Conservation (phyloP, 2,329 filamentous ascomycete species). For the Aureobasidium sp. region DNA sequence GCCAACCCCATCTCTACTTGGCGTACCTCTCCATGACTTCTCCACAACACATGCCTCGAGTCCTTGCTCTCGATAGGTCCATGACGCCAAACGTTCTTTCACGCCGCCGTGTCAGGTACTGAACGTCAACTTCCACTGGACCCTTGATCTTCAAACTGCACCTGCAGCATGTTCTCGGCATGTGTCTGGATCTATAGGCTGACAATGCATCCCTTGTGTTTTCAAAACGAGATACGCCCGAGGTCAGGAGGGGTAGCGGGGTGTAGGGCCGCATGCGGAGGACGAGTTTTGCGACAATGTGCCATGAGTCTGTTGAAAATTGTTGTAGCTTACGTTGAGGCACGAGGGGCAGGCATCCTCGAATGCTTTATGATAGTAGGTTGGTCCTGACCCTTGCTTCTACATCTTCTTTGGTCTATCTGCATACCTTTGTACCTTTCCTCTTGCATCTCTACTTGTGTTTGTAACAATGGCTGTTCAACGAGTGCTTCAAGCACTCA, state of each 20-base stretch:
- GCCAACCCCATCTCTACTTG: not conserved
- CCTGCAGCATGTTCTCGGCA: slow-evolving; percentile 8
- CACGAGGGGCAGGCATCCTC: not conserved
- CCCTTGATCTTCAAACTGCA: slow-evolving; percentile 8
- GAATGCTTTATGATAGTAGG: slow-evolving; percentile 6
- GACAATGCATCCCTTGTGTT: not conserved
- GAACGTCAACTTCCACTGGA: not conserved
- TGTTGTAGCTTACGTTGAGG: slow-evolving; percentile 10
- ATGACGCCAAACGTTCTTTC: slow-evolving; percentile 3
- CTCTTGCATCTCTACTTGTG: not conserved
- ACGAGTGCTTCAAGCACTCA: slow-evolving; percentile 19
- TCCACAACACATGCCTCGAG: slow-evolving; percentile 12
- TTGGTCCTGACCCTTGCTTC: not conserved
- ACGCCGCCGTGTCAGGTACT: slow-evolving; percentile 10
- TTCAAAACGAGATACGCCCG: not conserved
- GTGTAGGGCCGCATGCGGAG: slow-evolving; percentile 4
- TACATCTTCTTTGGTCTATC: not conserved
- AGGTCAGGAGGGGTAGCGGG: slow-evolving; percentile 16
- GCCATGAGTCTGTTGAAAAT: slow-evolving; percentile 4
- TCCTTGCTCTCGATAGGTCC: slow-evolving; percentile 5
- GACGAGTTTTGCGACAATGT: not conserved
- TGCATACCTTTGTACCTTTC: slow-evolving; percentile 4
- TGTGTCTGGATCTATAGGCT: slow-evolving; percentile 17
- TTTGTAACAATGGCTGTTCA: slow-evolving; percentile 9
- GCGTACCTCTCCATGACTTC: not conserved